Evolutionary conservation across 139 green algal species (phyloP).

Genomic region (Zygnema circumcarinatum): DNA sequence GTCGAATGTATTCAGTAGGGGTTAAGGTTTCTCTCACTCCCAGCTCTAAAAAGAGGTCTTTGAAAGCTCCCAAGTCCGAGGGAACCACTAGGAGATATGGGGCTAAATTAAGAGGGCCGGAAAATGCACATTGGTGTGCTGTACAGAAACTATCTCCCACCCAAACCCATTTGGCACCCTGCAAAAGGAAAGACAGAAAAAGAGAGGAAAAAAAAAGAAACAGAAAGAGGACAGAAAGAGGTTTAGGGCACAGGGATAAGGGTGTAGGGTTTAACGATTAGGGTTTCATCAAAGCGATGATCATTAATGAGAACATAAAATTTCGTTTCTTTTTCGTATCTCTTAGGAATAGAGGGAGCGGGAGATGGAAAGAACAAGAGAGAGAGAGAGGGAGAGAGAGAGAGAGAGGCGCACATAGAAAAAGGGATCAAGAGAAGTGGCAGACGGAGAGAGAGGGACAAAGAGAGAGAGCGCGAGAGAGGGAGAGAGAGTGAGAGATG

Average conservation of each 20-base stretch:
- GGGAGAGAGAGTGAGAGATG: background rate
- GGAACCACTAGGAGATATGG: conserved; percentile 70
- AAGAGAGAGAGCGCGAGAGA: background rate
- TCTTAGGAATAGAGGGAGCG: background rate
- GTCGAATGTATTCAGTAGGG: conserved; percentile 66
- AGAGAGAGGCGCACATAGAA: background rate
- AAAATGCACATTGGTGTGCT: conserved; percentile 69
- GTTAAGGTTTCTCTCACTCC: conserved; percentile 72
- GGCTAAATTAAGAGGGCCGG: conserved; percentile 68
- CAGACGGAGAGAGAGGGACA: too few species aligned
- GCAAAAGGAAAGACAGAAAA: conserved; percentile 12
- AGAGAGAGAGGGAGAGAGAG: background rate
- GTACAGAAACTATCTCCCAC: conserved; percentile 76
- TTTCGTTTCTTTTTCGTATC: background rate
- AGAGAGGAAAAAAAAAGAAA: conserved; percentile 5
- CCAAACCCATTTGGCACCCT: conserved; percentile 69
- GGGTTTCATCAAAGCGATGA: background rate
- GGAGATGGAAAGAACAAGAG: conserved; percentile 1
- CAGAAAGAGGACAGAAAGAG: background rate
- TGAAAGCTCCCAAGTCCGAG: conserved; percentile 74
- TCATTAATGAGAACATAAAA: too few species aligned
- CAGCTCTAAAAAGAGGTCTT: conserved; percentile 69
- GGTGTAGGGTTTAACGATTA: background rate
- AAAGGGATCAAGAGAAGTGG: too few species aligned
- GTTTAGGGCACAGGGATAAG: background rate